A percentile compares a stretch with the other conserved stretches of the same genome.
phyloP scores from a whole-genome alignment of 345 rosid species.

The Eucalyptus decipiens region DNA sequence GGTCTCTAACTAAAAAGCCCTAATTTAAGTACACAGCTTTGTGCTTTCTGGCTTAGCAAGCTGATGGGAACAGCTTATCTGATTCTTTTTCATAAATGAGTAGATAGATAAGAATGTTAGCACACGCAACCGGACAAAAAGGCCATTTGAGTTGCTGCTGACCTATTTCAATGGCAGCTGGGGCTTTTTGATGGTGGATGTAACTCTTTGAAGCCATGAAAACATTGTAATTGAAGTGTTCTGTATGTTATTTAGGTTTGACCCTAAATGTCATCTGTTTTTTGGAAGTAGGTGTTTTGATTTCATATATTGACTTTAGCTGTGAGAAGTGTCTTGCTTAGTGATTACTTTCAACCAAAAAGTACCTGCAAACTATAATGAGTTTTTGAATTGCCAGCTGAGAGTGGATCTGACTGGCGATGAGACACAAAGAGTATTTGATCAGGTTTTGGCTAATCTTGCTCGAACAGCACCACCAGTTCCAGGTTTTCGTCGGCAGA shows the following conservation, averaged over 20 bases:
- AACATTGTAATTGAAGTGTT: not conserved
- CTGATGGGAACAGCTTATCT: not conserved
- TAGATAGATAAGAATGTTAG: not conserved
- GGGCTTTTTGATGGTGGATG: not conserved
- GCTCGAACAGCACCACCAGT: constrained; percentile 49
- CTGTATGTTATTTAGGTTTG: not conserved
- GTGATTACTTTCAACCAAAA: not conserved
- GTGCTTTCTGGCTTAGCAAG: not conserved
- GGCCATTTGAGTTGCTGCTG: not conserved
- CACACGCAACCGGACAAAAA: not conserved
- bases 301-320: not conserved
- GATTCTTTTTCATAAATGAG: not conserved
- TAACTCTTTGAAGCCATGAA: not conserved
- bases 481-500: constrained; percentile 53
- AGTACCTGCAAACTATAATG: not conserved
- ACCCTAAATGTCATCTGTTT: not conserved
- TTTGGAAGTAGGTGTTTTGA: not conserved
- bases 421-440: constrained; percentile 36
- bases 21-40: not conserved
- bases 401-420: constrained; percentile 47
- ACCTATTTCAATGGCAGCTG: not conserved
- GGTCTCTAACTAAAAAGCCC: not conserved
- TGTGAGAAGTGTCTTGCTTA: not conserved
- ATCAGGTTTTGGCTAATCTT: constrained; percentile 33
- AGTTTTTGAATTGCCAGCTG: constrained; percentile 11